A percentile compares a stretch with the other conserved stretches of the same genome.
These are phyloP conservation scores for Berberis vulgaris DNA, from an alignment of 164 flowering plant species.

Conservation along the genomic window DNA sequence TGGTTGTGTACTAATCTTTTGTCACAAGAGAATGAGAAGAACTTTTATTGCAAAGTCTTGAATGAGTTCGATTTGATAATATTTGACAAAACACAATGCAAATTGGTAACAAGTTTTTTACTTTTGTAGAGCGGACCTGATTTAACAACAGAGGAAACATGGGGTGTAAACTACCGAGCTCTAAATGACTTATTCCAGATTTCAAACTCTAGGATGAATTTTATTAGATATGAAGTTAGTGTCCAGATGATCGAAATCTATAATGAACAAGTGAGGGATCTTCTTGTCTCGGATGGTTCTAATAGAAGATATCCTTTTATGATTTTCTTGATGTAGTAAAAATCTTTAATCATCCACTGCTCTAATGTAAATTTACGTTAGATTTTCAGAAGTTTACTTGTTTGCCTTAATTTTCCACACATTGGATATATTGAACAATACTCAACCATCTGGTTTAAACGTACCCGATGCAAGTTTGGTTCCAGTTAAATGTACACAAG, in stretches of 20 bases:
- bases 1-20: background rate
- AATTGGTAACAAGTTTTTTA: background rate
- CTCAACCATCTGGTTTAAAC: constrained; percentile 74
- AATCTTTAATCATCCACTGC: background rate
- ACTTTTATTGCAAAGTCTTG: background rate
- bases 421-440: constrained; percentile 72
- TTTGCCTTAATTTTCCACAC: constrained; percentile 45
- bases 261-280: constrained; percentile 93
- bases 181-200: constrained; percentile 56
- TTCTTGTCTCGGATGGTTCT: constrained; percentile 64
- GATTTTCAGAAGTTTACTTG: background rate
- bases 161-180: constrained; percentile 92
- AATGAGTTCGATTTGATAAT: background rate
- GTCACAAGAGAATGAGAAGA: background rate
- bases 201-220: constrained; percentile 43
- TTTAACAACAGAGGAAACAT: constrained; percentile 46
- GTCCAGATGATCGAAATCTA: constrained; percentile 96
- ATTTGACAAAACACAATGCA: background rate
- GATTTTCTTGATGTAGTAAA: background rate
- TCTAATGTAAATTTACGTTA: background rate
- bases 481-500: constrained; percentile 56
- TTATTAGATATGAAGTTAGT: constrained; percentile 51
- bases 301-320: constrained; percentile 76
- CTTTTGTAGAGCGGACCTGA: constrained; percentile 70
- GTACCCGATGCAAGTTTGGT: constrained; percentile 83